Evolutionary conservation across 148 eudicot species (phyloP), one percentile per base, ranked within the genome.

Genomic region (Mesembryanthemum crystallinum): DNA sequence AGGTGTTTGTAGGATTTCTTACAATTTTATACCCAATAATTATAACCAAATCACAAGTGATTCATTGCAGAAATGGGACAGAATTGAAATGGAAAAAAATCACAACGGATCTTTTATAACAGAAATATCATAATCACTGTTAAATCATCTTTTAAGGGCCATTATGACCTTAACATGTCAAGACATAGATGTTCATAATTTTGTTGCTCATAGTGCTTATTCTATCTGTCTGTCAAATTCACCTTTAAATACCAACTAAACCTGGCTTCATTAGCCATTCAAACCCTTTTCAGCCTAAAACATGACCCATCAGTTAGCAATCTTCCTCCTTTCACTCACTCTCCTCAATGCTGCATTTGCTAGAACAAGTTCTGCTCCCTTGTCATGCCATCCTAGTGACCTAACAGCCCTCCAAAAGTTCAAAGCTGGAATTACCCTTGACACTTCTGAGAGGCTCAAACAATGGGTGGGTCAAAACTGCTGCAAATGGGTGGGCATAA

Each of bases 401-500:
- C 78, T 82, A 37, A 77, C 49, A 24, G 86, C 85, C n/a, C 74
- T 87, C 15, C 71, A 5, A 4, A 32, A 72, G 27, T 85, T 89
- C 71, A 89, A 83, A 75, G 64, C 77, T 29, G 82, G 76, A 27
- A 81, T 89, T 30, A 67, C 17, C 45, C 52, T 57, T 17, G 88
- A 89, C 83, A 71, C 77, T 30, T 87, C 90, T 0, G 76, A 75
- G 5, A 81, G 90, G 64, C 79, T 87, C 0, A 55, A 59, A 6
- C 84, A 65, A 39, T 88, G 92, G 92, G 73, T 65, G 0, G 92
- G 89, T 3, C 55, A 3, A 55, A 64, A 42, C 14, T 88, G 92
- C 71, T 88, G 89, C 69, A 33, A 70, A n/a, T 89, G 89, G 90
- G 82, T 71, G 7, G 89, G 89, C 17, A 87, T 87, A 32, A 27